These are phyloP conservation scores for Triangularia setosa DNA, from an alignment of 2,329 filamentous ascomycete species.

Conservation along the genomic window DNA sequence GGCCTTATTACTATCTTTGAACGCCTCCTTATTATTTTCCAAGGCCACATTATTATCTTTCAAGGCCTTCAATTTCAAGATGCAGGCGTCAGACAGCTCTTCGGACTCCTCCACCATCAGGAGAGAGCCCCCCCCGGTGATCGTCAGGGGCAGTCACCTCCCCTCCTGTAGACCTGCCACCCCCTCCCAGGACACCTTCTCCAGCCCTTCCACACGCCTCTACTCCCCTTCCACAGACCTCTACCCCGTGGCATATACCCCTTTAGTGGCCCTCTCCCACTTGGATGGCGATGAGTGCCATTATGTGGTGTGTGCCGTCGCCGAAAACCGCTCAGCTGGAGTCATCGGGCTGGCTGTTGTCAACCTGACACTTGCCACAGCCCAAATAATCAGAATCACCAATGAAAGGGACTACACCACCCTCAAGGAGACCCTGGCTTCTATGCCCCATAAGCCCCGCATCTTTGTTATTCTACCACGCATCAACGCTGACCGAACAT, in stretches of 20 bases:
- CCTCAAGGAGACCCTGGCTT: slow-evolving; percentile 15
- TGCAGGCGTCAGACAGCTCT: neutral
- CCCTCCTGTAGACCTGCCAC: neutral
- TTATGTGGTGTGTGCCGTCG: slow-evolving; percentile 22
- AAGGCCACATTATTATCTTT: neutral
- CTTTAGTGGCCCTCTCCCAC: neutral
- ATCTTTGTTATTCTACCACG: slow-evolving; percentile 9
- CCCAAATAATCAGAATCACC: slow-evolving; percentile 19
- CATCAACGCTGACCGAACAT: neutral
- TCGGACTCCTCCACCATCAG: neutral
- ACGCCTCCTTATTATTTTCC: neutral
- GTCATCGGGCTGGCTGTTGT: slow-evolving; percentile 22
- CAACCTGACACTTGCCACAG: slow-evolving; percentile 16
- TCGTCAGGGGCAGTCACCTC: neutral
- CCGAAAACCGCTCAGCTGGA: slow-evolving; percentile 21
- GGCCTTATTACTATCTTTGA: neutral
- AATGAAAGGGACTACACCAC: slow-evolving; percentile 21
- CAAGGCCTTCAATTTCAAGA: neutral
- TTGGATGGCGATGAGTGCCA: slow-evolving; percentile 9
- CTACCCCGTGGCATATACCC: no score
- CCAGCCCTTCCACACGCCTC: neutral
- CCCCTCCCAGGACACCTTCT: neutral
- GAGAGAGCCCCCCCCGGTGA: neutral
- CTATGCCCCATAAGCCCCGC: slow-evolving; percentile 9
- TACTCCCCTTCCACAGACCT: neutral